These are phyloP conservation scores for Metschnikowia lunata DNA, from an alignment of 805 yeast species.

Conservation along the genomic window DNA sequence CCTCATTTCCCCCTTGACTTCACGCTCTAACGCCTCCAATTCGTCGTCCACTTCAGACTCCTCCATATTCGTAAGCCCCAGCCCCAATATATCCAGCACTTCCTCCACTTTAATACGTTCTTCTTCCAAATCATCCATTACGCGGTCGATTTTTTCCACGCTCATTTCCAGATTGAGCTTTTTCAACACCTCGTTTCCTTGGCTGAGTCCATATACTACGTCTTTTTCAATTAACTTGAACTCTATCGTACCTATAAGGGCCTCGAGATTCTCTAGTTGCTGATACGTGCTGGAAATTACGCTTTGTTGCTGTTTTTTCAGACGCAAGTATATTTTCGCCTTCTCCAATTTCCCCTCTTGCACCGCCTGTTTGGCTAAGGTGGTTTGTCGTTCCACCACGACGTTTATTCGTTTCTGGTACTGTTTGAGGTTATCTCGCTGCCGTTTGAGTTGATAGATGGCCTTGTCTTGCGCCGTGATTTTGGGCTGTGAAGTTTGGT, in stretches of 20 bases:
- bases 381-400: constrained; percentile 58
- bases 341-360: constrained; percentile 49
- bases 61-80: constrained; percentile 38
- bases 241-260: constrained; percentile 75
- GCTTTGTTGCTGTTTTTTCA: constrained; percentile 77
- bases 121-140: constrained; percentile 81
- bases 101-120: constrained; percentile 78
- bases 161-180: constrained; percentile 76
- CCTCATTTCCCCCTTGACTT: constrained; percentile 24
- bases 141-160: constrained; percentile 69
- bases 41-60: constrained; percentile 69
- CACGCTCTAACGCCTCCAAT: constrained; percentile 46
- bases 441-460: constrained; percentile 78
- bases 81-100: constrained; percentile 50
- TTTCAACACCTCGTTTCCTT: constrained; percentile 74
- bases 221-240: constrained; percentile 86
- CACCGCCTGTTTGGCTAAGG: constrained; percentile 54
- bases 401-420: constrained; percentile 57
- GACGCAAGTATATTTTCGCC: constrained; percentile 67
- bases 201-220: constrained; percentile 71
- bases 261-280: constrained; percentile 77
- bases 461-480: constrained; percentile 85
- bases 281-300: constrained; percentile 65
- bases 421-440: constrained; percentile 77
- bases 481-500: constrained; percentile 46